Evolutionary conservation across 495 filamentous ascomycete species (phyloP).

Genomic region (Apiosordaria backusii): DNA sequence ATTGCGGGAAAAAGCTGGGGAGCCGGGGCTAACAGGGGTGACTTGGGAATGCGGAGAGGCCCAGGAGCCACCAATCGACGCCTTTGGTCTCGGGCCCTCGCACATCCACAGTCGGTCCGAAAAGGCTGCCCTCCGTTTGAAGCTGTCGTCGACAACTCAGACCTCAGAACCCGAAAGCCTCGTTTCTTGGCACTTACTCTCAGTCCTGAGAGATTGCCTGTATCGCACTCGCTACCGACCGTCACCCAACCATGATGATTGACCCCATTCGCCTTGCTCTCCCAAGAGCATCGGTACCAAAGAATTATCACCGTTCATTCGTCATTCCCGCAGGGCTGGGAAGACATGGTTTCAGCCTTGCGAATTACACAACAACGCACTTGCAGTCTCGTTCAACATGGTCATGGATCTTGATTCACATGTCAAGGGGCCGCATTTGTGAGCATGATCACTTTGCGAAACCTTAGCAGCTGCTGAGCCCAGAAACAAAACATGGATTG

Average conservation of each 20-base stretch:
- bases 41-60: slow-evolving; percentile 31
- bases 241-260: neutral
- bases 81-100: slow-evolving; percentile 27
- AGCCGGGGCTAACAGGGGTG: slow-evolving; percentile 13
- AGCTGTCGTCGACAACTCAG: neutral
- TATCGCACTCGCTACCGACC: neutral
- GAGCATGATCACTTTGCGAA: neutral
- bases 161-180: slow-evolving; percentile 8
- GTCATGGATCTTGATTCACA: neutral
- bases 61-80: slow-evolving; percentile 14
- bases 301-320: neutral
- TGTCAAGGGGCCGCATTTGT: neutral
- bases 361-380: neutral
- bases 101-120: slow-evolving; percentile 32
- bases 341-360: neutral
- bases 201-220: slow-evolving; percentile 5
- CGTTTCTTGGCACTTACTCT: slow-evolving; percentile 19
- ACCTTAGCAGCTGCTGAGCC: neutral
- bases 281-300: neutral
- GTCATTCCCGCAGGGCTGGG: neutral
- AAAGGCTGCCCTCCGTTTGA: slow-evolving; percentile 24
- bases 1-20: slow-evolving; percentile 22
- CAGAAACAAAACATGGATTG: neutral
- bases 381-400: neutral
- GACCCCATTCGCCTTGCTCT: neutral